Evolutionary conservation across 1,284 basidiomycete species (phyloP), one percentile per base, ranked within the genome.

Genomic region (Pseudozyma tsukubaensis): DNA sequence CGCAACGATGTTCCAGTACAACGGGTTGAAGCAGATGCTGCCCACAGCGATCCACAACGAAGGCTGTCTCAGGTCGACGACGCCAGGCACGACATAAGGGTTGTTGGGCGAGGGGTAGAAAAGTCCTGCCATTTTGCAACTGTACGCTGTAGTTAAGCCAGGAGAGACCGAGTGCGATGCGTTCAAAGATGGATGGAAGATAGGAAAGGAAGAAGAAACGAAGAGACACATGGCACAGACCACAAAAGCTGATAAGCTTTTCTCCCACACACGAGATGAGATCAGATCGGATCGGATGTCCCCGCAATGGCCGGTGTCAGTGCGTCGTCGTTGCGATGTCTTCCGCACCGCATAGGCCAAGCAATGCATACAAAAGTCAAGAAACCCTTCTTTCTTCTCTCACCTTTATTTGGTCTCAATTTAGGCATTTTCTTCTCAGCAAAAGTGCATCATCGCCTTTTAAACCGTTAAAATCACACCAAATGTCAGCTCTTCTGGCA

Each of bases 1-100:
- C 29, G 95, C 95, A 37, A 95, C 90, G 68, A 94, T 90, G 86
- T 98, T 98, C 96, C 95, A 98, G 77, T 92, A 95, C 1, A 90
- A 89, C 0, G 95, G 95, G 83, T 97, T 97, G 87, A 97, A 96
- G 14, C 71, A 75, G 69, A 80, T 77, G 56, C 69, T 73, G 32
- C 63, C 78, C 11, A 72, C 70, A 3, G 74, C 79, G 50, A 81
- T 72, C 76, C 76, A 81, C 7, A 83, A 58, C 42, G 74, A 72
- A 19, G 64, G 70, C 43, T 75, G 77, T n/a, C 66, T 67, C 13
- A 80, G 45, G 51, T 83, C 81, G 37, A 82, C 59, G 19, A 82
- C 51, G 48, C 69, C 78, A 12, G 76, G 61, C 36, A 76, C 53
- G 49, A 57, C 55, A 60, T 78, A 79, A 2, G 60, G 54, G 58